Evolutionary conservation across 768 basidiomycete genomes (phyloP), one percentile per base, ranked within the genome.

Genomic region (Suillus ampliporus): DNA sequence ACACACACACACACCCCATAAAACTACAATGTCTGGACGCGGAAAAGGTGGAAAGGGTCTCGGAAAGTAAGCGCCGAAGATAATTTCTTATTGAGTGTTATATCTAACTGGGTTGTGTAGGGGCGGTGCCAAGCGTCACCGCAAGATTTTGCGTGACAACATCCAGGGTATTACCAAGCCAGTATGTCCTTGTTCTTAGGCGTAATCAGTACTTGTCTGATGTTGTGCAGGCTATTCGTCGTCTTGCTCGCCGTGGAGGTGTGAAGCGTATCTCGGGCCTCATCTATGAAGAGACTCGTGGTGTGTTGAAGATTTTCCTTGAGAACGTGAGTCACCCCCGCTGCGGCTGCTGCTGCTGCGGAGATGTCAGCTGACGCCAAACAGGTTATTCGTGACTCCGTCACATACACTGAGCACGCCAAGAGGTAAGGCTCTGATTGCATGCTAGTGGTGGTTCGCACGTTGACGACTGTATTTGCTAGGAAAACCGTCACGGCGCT

Each of bases 351-450:
- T 13, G 64, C 78, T 43, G 23, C 40, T 14, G 31, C 40, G 47
- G 59, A 50, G 46, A n/a, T 28, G 46, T 53, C 40, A 35, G 26
- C 56, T 70, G 58, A 65, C 61, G 64, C 52, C 23, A n/a, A 19
- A 54, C 68, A 92, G 90, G 89, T 94, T 70, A 94, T 95, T 71
- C 89, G 92, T 69, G 93, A 95, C 80, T 93, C 92, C 2, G 93
- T 95, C 68, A 95, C 93, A 58, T 95, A 95, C 82, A 95, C 94
- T 43, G 93, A 95, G 77, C 93, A 95, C 80, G 93, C 93, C 57
- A 95, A 95, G 80, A 84, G 91, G 75, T 77, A 34, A 51, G 67
- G 34, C 38, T 40, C 23, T 31, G 15, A 6, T 0, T 7, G 17
- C 19, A 1, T 6, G 5, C 3, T 34, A 13, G 23, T 5, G 4